A percentile compares a stretch with the other conserved stretches of the same genome.
These are phyloP conservation scores for Aspergillus sclerotioniger DNA, from an alignment of 495 filamentous ascomycete genomes.

Conservation along the genomic window DNA sequence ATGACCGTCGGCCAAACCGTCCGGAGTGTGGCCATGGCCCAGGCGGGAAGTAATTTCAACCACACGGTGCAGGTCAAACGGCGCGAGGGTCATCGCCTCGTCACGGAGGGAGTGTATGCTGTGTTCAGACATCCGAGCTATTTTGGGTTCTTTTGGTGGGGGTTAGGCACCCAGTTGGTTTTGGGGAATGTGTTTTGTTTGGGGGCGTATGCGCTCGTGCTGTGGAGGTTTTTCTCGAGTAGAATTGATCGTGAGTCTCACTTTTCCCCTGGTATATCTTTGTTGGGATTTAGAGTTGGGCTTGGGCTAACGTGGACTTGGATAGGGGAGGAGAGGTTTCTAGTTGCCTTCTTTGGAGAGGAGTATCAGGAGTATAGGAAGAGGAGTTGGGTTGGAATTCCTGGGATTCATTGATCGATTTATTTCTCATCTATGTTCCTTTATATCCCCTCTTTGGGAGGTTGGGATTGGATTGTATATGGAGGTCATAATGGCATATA, in stretches of 20 bases:
- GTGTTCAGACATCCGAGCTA: constrained; percentile 82
- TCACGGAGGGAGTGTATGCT: constrained; percentile 68
- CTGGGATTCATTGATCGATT: constrained; percentile 49
- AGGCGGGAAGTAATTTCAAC: constrained; percentile 89
- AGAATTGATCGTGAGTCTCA: constrained; percentile 62
- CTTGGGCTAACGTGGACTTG: constrained; percentile 2
- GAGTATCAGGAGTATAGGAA: constrained; percentile 75
- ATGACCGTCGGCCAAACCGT: constrained; percentile 68
- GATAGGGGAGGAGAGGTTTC: constrained; percentile 69
- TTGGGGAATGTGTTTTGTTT: constrained; percentile 82
- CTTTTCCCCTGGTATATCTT: constrained; percentile 5
- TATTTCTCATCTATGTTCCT: too few species aligned
- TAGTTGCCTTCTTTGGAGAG: constrained; percentile 78
- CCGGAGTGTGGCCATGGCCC: constrained; percentile 77
- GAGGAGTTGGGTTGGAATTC: constrained; percentile 70
- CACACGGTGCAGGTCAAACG: constrained; percentile 72
- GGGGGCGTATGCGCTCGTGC: constrained; percentile 64
- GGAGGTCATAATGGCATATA: not conserved
- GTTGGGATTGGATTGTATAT: not conserved
- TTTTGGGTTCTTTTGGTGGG: constrained; percentile 99
- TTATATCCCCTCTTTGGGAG: too few species aligned
- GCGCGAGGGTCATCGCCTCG: constrained; percentile 67
- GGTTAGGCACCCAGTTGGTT: constrained; percentile 86
- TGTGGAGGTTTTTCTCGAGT: constrained; percentile 79
- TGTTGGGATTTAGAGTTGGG: not conserved